phyloP scores from a whole-genome alignment of 345 rosid species.

The Populus alba region DNA sequence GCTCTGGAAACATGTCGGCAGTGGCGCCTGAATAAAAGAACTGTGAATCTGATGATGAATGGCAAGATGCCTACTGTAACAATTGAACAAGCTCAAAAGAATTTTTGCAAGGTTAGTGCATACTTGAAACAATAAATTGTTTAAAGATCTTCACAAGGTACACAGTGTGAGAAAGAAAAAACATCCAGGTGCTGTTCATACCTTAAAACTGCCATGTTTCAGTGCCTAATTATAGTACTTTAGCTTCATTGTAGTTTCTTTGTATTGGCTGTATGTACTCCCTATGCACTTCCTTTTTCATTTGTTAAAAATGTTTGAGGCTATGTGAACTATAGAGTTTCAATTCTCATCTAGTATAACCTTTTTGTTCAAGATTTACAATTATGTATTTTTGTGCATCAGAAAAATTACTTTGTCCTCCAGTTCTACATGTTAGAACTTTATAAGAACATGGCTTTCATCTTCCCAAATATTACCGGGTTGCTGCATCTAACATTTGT shows the following conservation, averaged over 20 bases:
- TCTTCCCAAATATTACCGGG: neutral
- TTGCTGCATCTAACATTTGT: neutral
- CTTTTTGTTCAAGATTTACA: neutral
- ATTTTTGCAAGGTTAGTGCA: conserved; percentile 71
- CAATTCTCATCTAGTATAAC: neutral
- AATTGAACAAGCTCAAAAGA: conserved; percentile 92
- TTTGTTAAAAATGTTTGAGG: conserved; percentile 2
- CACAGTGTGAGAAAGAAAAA: neutral
- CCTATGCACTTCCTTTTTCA: neutral
- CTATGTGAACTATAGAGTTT: neutral
- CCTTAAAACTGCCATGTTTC: neutral
- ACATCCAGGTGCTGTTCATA: neutral
- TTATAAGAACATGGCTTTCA: neutral
- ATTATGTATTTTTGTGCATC: neutral
- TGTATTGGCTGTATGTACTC: neutral
- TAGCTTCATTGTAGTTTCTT: neutral
- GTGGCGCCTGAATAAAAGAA: conserved; percentile 92
- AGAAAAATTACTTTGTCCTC: neutral
- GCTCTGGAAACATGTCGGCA: conserved; percentile 96
- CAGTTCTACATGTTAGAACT: neutral
- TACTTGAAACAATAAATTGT: neutral
- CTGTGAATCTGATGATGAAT: conserved; percentile 86
- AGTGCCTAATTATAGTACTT: neutral
- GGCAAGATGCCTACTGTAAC: conserved; percentile 99
- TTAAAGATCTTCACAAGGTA: neutral